A percentile compares a stretch with the other conserved stretches of the same genome.
These are phyloP conservation scores for Rhizophora mangle DNA, from an alignment of 345 rosid species.

Conservation along the genomic window DNA sequence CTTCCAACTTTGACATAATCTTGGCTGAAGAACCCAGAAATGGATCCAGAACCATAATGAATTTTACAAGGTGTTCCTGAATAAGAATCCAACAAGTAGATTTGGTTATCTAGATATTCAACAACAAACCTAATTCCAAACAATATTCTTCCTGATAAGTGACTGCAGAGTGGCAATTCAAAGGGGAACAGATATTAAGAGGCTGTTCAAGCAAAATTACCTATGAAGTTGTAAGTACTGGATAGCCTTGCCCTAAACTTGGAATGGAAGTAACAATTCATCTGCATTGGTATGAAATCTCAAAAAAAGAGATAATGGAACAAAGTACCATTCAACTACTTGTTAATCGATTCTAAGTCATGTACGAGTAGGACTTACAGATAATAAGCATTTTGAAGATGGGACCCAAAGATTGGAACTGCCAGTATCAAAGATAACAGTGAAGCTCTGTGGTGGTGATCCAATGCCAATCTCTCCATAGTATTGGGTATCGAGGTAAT, in stretches of 20 bases:
- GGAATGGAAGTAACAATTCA: constrained; percentile 55
- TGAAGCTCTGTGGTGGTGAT: constrained; percentile 55
- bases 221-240: constrained; percentile 50
- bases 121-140: neutral
- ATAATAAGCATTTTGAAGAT: constrained; percentile 54
- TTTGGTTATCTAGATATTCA: too few relatives aligned
- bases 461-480: constrained; percentile 67
- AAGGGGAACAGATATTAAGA: neutral
- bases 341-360: too few relatives aligned
- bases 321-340: too few relatives aligned
- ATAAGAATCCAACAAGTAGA: neutral
- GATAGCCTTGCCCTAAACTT: constrained; percentile 48
- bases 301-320: neutral
- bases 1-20: constrained; percentile 57
- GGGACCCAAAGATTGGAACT: constrained; percentile 69
- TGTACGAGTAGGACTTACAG: constrained; percentile 32
- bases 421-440: constrained; percentile 55
- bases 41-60: constrained; percentile 38
- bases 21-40: constrained; percentile 52
- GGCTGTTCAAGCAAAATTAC: constrained; percentile 29
- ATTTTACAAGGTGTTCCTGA: constrained; percentile 51
- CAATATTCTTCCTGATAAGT: neutral
- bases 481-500: constrained; percentile 52
- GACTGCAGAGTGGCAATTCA: neutral
- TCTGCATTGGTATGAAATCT: constrained; percentile 28